Evolutionary conservation across 2,329 filamentous ascomycete species (phyloP), one percentile per base, ranked within the genome.

Genomic region (Allantophomopsis cytisporea): DNA sequence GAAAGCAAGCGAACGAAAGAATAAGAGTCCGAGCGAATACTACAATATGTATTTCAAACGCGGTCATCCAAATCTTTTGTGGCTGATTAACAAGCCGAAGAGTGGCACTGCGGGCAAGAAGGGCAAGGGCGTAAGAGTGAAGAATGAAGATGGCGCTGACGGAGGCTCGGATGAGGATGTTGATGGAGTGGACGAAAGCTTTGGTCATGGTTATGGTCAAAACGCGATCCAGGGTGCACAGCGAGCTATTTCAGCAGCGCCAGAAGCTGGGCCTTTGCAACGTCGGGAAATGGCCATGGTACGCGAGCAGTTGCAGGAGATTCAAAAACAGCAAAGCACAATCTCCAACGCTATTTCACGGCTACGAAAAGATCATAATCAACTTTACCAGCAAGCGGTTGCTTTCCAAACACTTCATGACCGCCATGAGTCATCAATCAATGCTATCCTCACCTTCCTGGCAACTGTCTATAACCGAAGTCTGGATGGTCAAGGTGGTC

Each of bases 1-100:
- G 83, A 83, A 91, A 49, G 88, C 93, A 5, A 95, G 88, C 56
- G 91, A 96, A 63, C 80, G 88, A 45, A 94, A 95, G 59, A 89
- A 89, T 57, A 98, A 98, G 64, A 94, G 87, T 42, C 91, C 91
- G 0, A 96, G 88, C 69, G 91, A 96, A 67, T 98, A 98, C 59
- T 88, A 84, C 50, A 95, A 98, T 58, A 86, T 86, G 8, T 98
- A 88, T 62, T 98, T 98, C 62, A 84, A 87, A 50, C 83, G 87
- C 35, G 89, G 88, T 4, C 81, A 94, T 48, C 88, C 88, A 4
- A 93, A 95, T 57, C 66, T 98, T 36, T 66, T 95, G 4, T 96
- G 89, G 89, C 68, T 96, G 41, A 95, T 96, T 47, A 89, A 94
- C 57, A 96, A 96, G 57, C 88, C 89, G 1, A 93, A 89, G 58